Conservation (phyloP, 2,329 filamentous ascomycete genomes). For the Tolypocladium nubicola region DNA sequence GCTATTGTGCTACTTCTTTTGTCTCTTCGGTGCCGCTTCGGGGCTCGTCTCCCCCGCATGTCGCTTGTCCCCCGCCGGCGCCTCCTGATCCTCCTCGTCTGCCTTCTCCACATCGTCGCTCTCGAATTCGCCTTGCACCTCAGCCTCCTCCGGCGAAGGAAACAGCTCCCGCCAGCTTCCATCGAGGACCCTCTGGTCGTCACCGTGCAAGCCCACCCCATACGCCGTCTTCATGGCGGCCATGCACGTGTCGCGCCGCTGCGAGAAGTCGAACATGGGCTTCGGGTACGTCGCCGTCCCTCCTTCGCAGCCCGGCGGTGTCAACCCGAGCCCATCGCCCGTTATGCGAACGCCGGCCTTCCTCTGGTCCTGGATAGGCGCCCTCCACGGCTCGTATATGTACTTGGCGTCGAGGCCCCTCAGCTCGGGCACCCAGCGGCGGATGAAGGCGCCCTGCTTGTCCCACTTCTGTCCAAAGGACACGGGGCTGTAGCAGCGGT, state of each 20-base stretch:
- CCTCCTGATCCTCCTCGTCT: conserved; percentile 15
- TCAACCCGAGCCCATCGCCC: conserved; percentile 33
- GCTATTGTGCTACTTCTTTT: conserved; percentile 8
- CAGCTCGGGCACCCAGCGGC: conserved; percentile 58
- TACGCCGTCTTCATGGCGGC: conserved; percentile 63
- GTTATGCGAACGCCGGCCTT: conserved; percentile 53
- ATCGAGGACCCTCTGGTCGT: conserved; percentile 49
- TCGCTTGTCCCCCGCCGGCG: conserved; percentile 12
- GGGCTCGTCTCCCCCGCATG: conserved; percentile 6
- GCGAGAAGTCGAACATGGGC: conserved; percentile 67
- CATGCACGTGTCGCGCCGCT: conserved; percentile 52
- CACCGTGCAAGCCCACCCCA: conserved; percentile 50
- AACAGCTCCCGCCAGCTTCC: conserved; percentile 45
- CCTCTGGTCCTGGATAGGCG: conserved; percentile 56
- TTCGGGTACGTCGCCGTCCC: conserved; percentile 48
- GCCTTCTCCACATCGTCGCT: conserved; percentile 22
- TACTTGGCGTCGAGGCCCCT: conserved; percentile 51
- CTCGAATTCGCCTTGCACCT: conserved; percentile 27
- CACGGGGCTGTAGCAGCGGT: conserved; percentile 58
- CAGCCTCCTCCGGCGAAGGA: conserved; percentile 20
- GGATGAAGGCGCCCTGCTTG: conserved; percentile 52
- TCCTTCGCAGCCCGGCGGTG: conserved; percentile 19
- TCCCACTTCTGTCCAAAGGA: conserved; percentile 71
- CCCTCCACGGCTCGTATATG: conserved; percentile 74
- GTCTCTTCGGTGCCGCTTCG: conserved; percentile 12